These are phyloP conservation scores for Fusarium devonianum DNA, from an alignment of 2,329 filamentous ascomycete species.

Conservation along the genomic window DNA sequence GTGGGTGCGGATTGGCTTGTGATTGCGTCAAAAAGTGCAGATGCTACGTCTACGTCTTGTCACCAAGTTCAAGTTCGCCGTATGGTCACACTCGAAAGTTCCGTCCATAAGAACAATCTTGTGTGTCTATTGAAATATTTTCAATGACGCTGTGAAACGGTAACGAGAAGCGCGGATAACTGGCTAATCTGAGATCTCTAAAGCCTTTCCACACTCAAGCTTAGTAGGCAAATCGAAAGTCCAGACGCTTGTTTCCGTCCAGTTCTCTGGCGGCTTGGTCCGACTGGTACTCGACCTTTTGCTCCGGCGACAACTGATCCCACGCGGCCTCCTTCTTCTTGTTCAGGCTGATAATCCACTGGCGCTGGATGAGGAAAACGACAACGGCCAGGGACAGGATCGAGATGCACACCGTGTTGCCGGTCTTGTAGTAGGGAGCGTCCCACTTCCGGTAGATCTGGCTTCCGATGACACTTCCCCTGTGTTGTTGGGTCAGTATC, in stretches of 20 bases:
- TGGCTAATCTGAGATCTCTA: no score
- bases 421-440: conserved; percentile 62
- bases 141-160: no score
- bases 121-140: no score
- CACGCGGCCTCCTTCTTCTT: conserved; percentile 57
- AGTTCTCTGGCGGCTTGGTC: conserved; percentile 52
- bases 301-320: conserved; percentile 53
- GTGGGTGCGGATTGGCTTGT: no score
- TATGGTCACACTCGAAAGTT: no score
- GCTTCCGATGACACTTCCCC: conserved; percentile 50
- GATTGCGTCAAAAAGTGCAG: conserved; percentile 2
- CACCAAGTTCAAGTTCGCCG: no score
- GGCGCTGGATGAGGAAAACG: conserved; percentile 58
- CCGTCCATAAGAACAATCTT: no score
- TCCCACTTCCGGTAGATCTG: conserved; percentile 62
- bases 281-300: conserved; percentile 55
- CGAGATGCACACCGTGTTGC: conserved; percentile 64
- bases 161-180: no score
- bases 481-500: conserved; percentile 21
- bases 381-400: conserved; percentile 58
- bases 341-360: conserved; percentile 55
- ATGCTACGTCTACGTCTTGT: neutral
- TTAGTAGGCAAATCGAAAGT: conserved; percentile 60
- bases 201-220: no score
- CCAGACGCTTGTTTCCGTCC: conserved; percentile 59